Base-by-base conservation (phyloP, 2,329 filamentous ascomycete genomes). In the Neofusicoccum laricinum region DNA sequence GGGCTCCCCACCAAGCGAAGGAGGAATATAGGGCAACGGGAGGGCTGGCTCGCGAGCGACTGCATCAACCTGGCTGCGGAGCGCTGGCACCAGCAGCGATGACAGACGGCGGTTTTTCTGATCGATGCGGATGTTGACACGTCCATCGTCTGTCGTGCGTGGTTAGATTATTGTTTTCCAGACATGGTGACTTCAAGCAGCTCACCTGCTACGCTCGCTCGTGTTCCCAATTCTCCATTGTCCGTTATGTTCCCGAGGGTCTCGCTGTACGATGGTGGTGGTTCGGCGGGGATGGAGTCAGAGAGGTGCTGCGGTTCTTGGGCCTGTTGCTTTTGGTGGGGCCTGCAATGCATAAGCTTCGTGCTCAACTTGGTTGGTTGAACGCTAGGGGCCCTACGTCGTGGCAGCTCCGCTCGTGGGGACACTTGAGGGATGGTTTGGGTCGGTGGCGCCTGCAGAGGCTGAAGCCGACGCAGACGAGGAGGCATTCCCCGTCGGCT, bases 21-120 rank as follows among this genome's bases (percentile, higher is more conserved):
- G 86, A 1, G 90, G 90, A 46, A 93, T 88, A 70, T 92, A 92
- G 36, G 86, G 83, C 1, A 88, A 87, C 30, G 89, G 88, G 2
- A 88, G 83, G 65, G 82, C 78, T 25, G 80, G 78, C 61, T 87
- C 82, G 48, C 84, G 77, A 40, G 81, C 78, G 21, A 76, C 77
- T 21, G 38, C 46, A 19, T 59, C 61, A n/a, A 77, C 70, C 64
- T 78, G 74, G 14, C 71, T 73, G 30, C 77, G 74, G 38, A 79
- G 71, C 48, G 77, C 75, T 1, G 76, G 76, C n/a, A 70, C 68
- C 59, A 79, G 72, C 64, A 78, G 64, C 45, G 73, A 72, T 10
- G 77, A 77, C 2, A 79, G 67, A 11, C 70, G 69, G 15, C 72
- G 72, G 41, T 70, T 71, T 68, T 75, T 76, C 65, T 78, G 75